Percentiles rank a stretch among this genome's conserved stretches.
These are phyloP conservation scores for Penicillium digitatum DNA, from an alignment of 2,329 filamentous ascomycete genomes.

Conservation along the genomic window DNA sequence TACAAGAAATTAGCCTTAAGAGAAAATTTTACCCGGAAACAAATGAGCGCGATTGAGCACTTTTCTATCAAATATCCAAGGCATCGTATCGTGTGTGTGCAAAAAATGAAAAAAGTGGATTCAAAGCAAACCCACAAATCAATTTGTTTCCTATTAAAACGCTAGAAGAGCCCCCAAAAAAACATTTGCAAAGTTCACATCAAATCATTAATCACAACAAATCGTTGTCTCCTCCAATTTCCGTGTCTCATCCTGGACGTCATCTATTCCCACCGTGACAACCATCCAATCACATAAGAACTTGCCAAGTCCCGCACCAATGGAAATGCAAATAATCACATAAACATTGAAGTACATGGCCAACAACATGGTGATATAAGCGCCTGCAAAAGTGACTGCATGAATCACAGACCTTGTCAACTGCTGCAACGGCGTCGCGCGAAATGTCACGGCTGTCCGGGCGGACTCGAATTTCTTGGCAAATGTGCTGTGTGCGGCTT, in stretches of 20 bases:
- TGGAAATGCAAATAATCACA: constrained; percentile 22
- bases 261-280: constrained; percentile 14
- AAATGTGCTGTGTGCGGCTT: constrained; percentile 14
- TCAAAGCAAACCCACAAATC: background rate
- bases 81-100: background rate
- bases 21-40: background rate
- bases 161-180: background rate
- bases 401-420: constrained; percentile 15
- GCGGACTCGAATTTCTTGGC: constrained; percentile 7
- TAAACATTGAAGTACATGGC: constrained; percentile 22
- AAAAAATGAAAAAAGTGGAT: background rate
- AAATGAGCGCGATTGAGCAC: background rate
- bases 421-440: constrained; percentile 17
- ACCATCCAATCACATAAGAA: constrained; percentile 25
- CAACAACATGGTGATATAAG: constrained; percentile 19
- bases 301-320: constrained; percentile 18
- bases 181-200: background rate
- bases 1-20: background rate
- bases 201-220: constrained; percentile 14
- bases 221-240: constrained; percentile 20
- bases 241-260: constrained; percentile 4
- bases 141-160: background rate
- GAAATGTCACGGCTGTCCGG: constrained; percentile 11
- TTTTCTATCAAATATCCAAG: background rate
- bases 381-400: constrained; percentile 17